A percentile compares a stretch with the other conserved stretches of the same genome.
phyloP scores from a whole-genome alignment of 331 rosid genomes.

The Acacia pycnantha region DNA sequence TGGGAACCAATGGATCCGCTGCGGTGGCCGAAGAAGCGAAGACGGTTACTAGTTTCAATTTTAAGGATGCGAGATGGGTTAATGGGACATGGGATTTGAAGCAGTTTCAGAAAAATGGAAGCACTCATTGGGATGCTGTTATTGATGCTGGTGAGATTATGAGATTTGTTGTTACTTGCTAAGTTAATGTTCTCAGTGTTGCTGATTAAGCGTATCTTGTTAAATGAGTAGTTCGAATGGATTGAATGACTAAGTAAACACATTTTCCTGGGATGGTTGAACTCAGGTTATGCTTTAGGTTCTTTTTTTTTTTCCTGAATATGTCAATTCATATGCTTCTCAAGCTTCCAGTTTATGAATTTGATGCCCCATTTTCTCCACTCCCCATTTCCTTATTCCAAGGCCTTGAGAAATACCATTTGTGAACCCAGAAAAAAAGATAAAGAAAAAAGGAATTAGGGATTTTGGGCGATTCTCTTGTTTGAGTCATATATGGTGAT shows the following conservation, averaged over 20 bases:
- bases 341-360: background rate
- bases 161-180: background rate
- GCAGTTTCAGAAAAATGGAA: slow-evolving; percentile 77
- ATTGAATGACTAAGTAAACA: background rate
- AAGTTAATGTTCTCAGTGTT: background rate
- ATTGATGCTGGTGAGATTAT: slow-evolving; percentile 82
- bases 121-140: slow-evolving; percentile 91
- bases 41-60: slow-evolving; percentile 40
- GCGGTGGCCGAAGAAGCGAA: slow-evolving; percentile 38
- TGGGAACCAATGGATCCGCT: slow-evolving; percentile 58
- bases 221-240: background rate
- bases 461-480: background rate
- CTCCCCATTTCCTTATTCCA: background rate
- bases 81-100: slow-evolving; percentile 93
- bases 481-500: background rate
- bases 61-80: slow-evolving; percentile 73
- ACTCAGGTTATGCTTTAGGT: background rate
- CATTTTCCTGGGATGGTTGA: background rate
- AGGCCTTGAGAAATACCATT: background rate
- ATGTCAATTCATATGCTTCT: background rate
- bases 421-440: background rate
- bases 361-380: background rate
- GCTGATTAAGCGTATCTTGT: background rate
- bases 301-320: background rate
- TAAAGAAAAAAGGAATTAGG: background rate